phyloP scores from a whole-genome alignment of 208 protist genomes.

The Acanthamoeba sp. region DNA sequence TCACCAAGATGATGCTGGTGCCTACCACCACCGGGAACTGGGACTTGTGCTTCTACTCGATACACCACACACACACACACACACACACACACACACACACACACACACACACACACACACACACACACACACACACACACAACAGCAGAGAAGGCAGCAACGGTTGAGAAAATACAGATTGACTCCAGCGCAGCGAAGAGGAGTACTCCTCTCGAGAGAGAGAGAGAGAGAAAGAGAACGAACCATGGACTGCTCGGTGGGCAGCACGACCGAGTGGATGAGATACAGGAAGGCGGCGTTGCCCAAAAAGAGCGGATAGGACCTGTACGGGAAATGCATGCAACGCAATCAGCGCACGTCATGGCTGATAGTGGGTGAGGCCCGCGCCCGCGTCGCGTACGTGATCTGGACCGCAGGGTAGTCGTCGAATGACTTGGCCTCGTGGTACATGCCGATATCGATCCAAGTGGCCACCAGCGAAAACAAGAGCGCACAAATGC shows the following conservation, averaged over 20 bases:
- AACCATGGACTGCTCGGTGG: slow-evolving; percentile 63
- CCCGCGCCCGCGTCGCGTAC: too few relatives aligned
- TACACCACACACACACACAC: neutral
- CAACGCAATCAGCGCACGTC: too few relatives aligned
- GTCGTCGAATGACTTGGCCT: slow-evolving; percentile 14
- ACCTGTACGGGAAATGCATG: too few relatives aligned
- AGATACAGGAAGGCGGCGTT: slow-evolving; percentile 62
- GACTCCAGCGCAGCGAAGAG: too few relatives aligned
- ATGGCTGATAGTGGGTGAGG: too few relatives aligned
- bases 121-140: neutral
- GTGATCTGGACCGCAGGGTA: slow-evolving; percentile 23
- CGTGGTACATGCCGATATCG: slow-evolving; percentile 36
- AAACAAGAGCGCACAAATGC: slow-evolving; percentile 30
- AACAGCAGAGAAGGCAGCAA: neutral
- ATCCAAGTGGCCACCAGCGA: slow-evolving; percentile 38
- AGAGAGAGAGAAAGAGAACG: too few relatives aligned
- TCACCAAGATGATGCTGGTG: slow-evolving; percentile 28
- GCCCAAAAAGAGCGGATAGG: slow-evolving; percentile 47
- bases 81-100: too few relatives aligned
- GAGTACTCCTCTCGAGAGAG: too few relatives aligned
- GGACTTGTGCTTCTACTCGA: neutral
- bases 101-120: neutral
- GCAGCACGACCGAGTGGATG: slow-evolving; percentile 55
- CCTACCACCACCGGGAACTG: neutral
- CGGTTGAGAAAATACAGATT: neutral